Conservation (phyloP, 1,139 yeast species). For the Saccharomyces hybrid region DNA sequence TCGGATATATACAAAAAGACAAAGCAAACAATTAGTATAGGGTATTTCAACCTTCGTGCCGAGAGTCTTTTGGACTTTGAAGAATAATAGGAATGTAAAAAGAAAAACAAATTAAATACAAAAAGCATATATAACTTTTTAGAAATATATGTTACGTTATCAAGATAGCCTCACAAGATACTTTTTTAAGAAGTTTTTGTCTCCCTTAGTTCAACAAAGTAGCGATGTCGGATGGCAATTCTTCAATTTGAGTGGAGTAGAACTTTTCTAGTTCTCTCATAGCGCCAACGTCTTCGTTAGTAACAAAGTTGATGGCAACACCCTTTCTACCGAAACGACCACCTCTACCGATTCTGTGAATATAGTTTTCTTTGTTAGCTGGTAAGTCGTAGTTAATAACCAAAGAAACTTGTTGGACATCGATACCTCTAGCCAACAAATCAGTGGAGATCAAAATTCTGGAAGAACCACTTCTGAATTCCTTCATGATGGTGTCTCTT, state of each 20-base stretch:
- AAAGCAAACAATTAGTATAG: not conserved
- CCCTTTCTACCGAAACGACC: constrained; percentile 99
- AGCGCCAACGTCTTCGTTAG: constrained; percentile 82
- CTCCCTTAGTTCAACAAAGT: constrained; percentile 46
- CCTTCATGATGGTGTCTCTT: constrained; percentile 97
- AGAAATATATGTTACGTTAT: not conserved
- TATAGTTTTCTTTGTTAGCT: constrained; percentile 94
- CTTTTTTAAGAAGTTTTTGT: not conserved
- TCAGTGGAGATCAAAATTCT: constrained; percentile 96
- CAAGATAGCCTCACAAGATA: not conserved
- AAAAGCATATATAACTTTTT: not conserved
- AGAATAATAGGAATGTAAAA: not conserved
- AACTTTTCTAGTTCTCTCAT: constrained; percentile 97
- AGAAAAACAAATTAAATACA: not conserved
- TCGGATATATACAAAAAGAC: not conserved
- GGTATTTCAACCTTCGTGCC: not conserved
- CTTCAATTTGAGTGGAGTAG: constrained; percentile 97
- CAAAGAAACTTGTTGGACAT: constrained; percentile 96
- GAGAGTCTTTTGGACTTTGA: not conserved
- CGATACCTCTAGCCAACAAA: constrained; percentile 98
- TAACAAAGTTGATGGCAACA: constrained; percentile 97
- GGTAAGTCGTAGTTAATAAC: constrained; percentile 98
- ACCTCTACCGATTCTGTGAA: constrained; percentile 99
- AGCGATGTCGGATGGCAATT: constrained; percentile 93
- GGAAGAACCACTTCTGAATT: constrained; percentile 97